Evolutionary conservation across 2,329 filamentous ascomycete genomes (phyloP).

Genomic region (Cephalotrichum gorgonifer): DNA sequence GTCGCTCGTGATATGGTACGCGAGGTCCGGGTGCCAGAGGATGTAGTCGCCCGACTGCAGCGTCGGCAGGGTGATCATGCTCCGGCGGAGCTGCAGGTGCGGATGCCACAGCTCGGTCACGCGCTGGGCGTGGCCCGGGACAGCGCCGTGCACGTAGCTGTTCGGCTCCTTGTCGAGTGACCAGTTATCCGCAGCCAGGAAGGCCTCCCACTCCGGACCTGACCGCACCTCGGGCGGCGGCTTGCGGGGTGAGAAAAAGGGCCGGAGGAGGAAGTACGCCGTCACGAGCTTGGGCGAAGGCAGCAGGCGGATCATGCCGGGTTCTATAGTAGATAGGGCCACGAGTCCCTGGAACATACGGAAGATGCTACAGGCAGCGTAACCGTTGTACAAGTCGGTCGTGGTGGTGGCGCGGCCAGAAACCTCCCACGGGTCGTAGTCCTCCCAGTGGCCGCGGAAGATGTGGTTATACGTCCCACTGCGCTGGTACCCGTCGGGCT

Average conservation of each 20-base stretch:
- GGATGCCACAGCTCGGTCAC: slow-evolving; percentile 49
- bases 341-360: slow-evolving; percentile 49
- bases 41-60: slow-evolving; percentile 47
- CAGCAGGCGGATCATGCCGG: slow-evolving; percentile 60
- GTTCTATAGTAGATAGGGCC: slow-evolving; percentile 44
- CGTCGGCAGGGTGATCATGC: slow-evolving; percentile 43
- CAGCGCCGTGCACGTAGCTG: slow-evolving; percentile 47
- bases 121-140: slow-evolving; percentile 46
- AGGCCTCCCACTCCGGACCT: slow-evolving; percentile 36
- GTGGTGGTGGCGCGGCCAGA: slow-evolving; percentile 41
- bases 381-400: slow-evolving; percentile 46
- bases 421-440: slow-evolving; percentile 46
- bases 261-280: slow-evolving; percentile 62
- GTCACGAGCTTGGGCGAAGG: slow-evolving; percentile 67
- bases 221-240: slow-evolving; percentile 25
- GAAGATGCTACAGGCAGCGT: slow-evolving; percentile 46
- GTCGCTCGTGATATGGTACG: slow-evolving; percentile 41
- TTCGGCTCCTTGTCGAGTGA: slow-evolving; percentile 35
- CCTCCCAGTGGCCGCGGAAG: slow-evolving; percentile 42
- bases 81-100: slow-evolving; percentile 40
- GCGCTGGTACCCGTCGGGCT: slow-evolving; percentile 54
- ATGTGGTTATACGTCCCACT: slow-evolving; percentile 44
- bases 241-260: slow-evolving; percentile 38
- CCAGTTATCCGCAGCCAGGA: slow-evolving; percentile 36
- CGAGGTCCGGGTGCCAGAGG: slow-evolving; percentile 48